These are phyloP conservation scores for Leccinum variicolor DNA, from an alignment of 768 basidiomycete genomes.

Conservation along the genomic window DNA sequence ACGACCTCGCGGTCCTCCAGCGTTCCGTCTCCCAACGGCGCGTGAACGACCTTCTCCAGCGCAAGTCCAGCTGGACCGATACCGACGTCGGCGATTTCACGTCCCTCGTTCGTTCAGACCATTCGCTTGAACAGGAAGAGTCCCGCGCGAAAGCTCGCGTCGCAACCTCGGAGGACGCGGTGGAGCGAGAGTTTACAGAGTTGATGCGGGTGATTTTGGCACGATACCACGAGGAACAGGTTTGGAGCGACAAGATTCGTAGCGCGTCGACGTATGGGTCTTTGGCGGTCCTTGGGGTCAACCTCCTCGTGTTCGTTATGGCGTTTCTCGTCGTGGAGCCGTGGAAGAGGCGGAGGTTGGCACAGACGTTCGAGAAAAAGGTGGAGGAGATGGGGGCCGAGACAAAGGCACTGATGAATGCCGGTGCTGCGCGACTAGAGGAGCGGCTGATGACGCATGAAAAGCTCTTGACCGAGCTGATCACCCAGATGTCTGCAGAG, in stretches of 20 bases:
- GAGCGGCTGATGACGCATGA: constrained; percentile 50
- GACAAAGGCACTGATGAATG: constrained; percentile 42
- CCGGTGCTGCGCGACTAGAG: constrained; percentile 46
- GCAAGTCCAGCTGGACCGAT: constrained; percentile 93
- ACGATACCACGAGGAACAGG: constrained; percentile 97
- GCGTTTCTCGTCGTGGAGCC: constrained; percentile 94
- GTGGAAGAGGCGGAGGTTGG: constrained; percentile 87
- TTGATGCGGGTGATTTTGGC: constrained; percentile 86
- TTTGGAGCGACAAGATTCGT: constrained; percentile 99
- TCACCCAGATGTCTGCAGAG: constrained; percentile 14
- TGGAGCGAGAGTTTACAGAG: constrained; percentile 84
- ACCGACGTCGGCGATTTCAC: constrained; percentile 86
- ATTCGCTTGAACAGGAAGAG: constrained; percentile 81
- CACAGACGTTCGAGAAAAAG: constrained; percentile 86
- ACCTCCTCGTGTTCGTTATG: constrained; percentile 84
- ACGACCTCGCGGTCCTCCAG: constrained; percentile 74
- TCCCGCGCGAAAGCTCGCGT: constrained; percentile 63
- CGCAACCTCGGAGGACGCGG: constrained; percentile 67
- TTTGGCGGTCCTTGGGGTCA: constrained; percentile 79
- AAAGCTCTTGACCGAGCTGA: constrained; percentile 28
- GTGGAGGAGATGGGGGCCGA: constrained; percentile 52
- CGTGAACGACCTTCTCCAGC: constrained; percentile 91
- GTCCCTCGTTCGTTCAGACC: constrained; percentile 85
- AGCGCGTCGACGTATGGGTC: constrained; percentile 93
- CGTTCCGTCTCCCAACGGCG: constrained; percentile 90